These are phyloP conservation scores for Helotiales sp. DNA, from an alignment of 2,329 filamentous ascomycete species.

Conservation along the genomic window DNA sequence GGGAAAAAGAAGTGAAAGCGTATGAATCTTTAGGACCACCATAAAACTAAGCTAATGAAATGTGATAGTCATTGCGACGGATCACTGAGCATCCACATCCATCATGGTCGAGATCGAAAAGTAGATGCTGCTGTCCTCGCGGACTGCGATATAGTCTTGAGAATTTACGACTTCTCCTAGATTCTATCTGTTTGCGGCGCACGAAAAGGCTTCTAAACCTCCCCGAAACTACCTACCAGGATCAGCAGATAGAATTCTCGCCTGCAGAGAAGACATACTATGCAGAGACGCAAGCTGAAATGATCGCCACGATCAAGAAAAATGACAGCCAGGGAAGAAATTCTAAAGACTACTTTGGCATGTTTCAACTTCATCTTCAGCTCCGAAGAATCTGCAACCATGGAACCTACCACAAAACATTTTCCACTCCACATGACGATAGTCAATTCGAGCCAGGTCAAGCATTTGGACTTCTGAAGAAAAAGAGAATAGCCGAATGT, in stretches of 20 bases:
- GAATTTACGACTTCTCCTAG: constrained; percentile 38
- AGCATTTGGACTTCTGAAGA: constrained; percentile 8
- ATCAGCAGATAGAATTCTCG: constrained; percentile 37
- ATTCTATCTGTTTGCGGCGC: constrained; percentile 43
- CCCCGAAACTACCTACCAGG: constrained; percentile 28
- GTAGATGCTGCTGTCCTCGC: constrained; percentile 31
- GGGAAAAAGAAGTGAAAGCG: constrained; percentile 41
- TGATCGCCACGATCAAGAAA: constrained; percentile 8
- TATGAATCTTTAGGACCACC: no score
- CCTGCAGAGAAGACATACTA: constrained; percentile 25
- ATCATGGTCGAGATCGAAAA: constrained; percentile 39
- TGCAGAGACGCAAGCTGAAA: background rate
- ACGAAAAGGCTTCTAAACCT: constrained; percentile 43
- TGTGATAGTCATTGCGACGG: constrained; percentile 36
- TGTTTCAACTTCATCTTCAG: constrained; percentile 13
- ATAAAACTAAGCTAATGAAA: no score
- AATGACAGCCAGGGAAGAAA: constrained; percentile 8
- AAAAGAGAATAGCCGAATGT: constrained; percentile 2
- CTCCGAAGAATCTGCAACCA: constrained; percentile 20
- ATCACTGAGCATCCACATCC: constrained; percentile 27
- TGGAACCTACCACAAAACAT: constrained; percentile 14
- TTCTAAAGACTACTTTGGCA: constrained; percentile 10
- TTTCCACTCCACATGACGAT: background rate
- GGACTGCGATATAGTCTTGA: constrained; percentile 42
- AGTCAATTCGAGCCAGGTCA: constrained; percentile 7